Percentiles rank a stretch among this genome's conserved stretches.
Conservation (phyloP, 768 basidiomycete species). For the Chalciporus chontae region DNA sequence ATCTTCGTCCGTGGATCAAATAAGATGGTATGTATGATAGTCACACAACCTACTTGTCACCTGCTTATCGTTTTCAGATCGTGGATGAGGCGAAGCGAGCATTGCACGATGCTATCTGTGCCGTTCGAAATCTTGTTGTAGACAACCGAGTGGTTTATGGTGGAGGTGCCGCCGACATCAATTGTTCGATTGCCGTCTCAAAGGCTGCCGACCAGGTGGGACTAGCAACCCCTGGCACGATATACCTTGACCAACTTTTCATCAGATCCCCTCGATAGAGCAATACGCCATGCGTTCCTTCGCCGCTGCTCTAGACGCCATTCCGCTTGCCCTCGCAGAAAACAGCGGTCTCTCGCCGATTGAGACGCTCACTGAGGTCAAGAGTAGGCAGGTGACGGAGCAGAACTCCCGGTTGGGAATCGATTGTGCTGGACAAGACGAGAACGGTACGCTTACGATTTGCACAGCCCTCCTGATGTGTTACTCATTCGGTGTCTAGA, state of each 20-base stretch:
- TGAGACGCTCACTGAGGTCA: slow-evolving; percentile 93
- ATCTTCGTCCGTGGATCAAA: slow-evolving; percentile 97
- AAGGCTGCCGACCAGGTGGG: slow-evolving; percentile 91
- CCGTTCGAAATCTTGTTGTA: slow-evolving; percentile 90
- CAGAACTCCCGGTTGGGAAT: slow-evolving; percentile 84
- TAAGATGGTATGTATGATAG: slow-evolving; percentile 80
- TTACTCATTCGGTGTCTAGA: slow-evolving; percentile 45
- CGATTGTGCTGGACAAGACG: slow-evolving; percentile 81
- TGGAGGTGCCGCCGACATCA: slow-evolving; percentile 97
- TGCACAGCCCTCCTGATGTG: neutral
- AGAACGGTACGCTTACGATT: slow-evolving; percentile 63
- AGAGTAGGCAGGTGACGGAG: slow-evolving; percentile 88
- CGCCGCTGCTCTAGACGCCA: slow-evolving; percentile 88
- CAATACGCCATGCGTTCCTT: slow-evolving; percentile 99
- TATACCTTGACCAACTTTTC: slow-evolving; percentile 1
- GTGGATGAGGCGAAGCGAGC: slow-evolving; percentile 99
- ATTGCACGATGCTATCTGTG: slow-evolving; percentile 96
- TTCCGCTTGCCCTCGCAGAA: slow-evolving; percentile 95
- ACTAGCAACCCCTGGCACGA: neutral
- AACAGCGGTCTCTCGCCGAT: slow-evolving; percentile 97
- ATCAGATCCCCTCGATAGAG: slow-evolving; percentile 90
- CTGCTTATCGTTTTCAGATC: slow-evolving; percentile 54
- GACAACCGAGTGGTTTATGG: slow-evolving; percentile 98
- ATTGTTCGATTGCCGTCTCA: slow-evolving; percentile 87
- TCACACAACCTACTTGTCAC: neutral